A percentile compares a stretch with the other conserved stretches of the same genome.
Evolutionary conservation across 345 rosid genomes (phyloP).

Genomic region (Gossypium anomalum): DNA sequence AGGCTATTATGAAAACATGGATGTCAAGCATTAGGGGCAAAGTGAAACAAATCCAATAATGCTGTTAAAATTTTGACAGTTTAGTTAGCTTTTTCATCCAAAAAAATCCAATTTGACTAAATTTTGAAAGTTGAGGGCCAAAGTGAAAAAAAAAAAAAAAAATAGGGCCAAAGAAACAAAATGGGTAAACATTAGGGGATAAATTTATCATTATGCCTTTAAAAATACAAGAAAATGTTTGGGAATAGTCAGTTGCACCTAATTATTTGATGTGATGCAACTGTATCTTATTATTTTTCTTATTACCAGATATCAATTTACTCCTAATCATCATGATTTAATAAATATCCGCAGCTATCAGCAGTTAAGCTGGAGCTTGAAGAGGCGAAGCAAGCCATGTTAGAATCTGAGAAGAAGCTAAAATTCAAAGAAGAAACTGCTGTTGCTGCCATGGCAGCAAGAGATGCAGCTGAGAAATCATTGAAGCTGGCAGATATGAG

Average conservation of each 20-base stretch:
- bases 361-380: constrained; percentile 74
- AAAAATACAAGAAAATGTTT: no score
- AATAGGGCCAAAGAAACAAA: no score
- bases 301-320: neutral
- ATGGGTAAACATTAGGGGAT: no score
- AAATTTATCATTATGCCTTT: no score
- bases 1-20: neutral
- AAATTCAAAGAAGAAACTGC: constrained; percentile 97
- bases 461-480: constrained; percentile 98
- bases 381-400: constrained; percentile 68
- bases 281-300: neutral
- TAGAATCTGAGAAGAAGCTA: constrained; percentile 82
- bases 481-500: constrained; percentile 79
- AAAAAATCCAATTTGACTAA: neutral
- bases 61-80: no score
- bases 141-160: no score
- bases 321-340: constrained; percentile 8
- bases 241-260: neutral
- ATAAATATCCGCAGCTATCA: constrained; percentile 45
- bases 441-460: constrained; percentile 93
- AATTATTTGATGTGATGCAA: neutral
- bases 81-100: neutral
- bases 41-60: neutral
- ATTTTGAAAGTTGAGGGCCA: no score
- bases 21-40: neutral